These are phyloP conservation scores for Thuja plicata DNA, from an alignment of 83 land plant species.

Conservation along the genomic window DNA sequence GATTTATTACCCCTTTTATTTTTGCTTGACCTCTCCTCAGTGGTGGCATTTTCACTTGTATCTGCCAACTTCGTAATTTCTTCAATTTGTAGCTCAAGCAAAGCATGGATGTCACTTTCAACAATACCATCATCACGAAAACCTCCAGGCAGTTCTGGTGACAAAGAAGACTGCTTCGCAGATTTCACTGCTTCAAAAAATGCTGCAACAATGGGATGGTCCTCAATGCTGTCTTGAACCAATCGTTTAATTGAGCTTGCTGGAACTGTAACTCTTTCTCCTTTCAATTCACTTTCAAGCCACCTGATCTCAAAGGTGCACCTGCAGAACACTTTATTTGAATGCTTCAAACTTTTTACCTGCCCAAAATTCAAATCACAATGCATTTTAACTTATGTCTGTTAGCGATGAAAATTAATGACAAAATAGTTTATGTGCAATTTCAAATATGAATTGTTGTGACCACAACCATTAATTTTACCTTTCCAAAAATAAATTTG, in stretches of 20 bases:
- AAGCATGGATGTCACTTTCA: slow-evolving; percentile 19
- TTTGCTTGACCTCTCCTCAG: slow-evolving; percentile 9
- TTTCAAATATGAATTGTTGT: not conserved
- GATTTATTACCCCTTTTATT: slow-evolving; percentile 17
- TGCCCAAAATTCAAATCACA: slow-evolving; percentile 12
- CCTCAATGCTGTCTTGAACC: slow-evolving; percentile 12
- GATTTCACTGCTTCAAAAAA: slow-evolving; percentile 16
- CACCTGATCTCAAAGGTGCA: slow-evolving; percentile 32
- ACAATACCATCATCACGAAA: slow-evolving; percentile 9
- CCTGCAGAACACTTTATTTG: slow-evolving; percentile 30
- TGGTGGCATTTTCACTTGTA: slow-evolving; percentile 3
- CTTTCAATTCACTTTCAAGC: slow-evolving; percentile 26
- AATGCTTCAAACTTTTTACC: slow-evolving; percentile 27
- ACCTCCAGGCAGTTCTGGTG: slow-evolving; percentile 7
- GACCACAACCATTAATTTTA: not conserved
- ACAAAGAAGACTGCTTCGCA: not conserved
- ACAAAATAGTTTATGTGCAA: not conserved
- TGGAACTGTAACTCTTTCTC: slow-evolving; percentile 25
- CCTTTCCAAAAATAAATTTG: not conserved
- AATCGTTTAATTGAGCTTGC: slow-evolving; percentile 25
- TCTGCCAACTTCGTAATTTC: slow-evolving; percentile 26
- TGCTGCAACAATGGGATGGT: slow-evolving; percentile 27
- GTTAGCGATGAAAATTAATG: not conserved
- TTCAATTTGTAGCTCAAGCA: slow-evolving; percentile 31
- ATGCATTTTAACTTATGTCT: not conserved